Base-by-base conservation (phyloP, 2,329 filamentous ascomycete species). In the Ceratocystis huliohia region DNA sequence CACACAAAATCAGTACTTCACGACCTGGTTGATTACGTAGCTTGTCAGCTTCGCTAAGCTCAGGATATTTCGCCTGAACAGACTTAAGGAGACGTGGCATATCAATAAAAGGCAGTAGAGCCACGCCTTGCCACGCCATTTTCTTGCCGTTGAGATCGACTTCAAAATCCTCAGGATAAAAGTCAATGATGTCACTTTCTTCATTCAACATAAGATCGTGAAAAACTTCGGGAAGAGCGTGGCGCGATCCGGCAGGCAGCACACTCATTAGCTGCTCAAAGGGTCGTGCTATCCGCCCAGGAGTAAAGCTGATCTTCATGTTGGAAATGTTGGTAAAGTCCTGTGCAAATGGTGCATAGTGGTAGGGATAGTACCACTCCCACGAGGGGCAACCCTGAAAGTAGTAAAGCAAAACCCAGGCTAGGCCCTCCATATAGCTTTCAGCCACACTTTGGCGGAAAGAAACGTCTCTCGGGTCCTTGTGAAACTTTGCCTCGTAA, bases 191-290 rank as follows among this genome's bases (percentile, higher is more conserved):
- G 61, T 91, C 86, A 72, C 91, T 96, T 59, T 96, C 85, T 15
- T 88, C 81, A 8, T 95, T 81, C 30, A 87, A 88, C 94, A 99
- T 99, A 20, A 99, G 81, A 66, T 87, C 82, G 73, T 96, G 91
- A 78, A 97, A 99, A 1, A 89, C 83, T 67, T 88, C 82, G 0
- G 94, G 94, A 61, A 99, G 86, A 17, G 93, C 89, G 74, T 96
- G 91, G 66, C 92, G 90, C 13, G 93, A 97, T 2, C 89, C 90
- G 3, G 94, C 92, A 17, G 94, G 94, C 73, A 99, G 82, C 63
- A 99, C 94, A 72, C 94, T 95, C 94, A 99, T 99, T 63, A 99
- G 80, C 75, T 99, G 94, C 76, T 99, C 94, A 73, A 96, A 99
- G 0, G 94, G 95, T 70, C 82, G 88, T 71, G 96, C 96, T 3